Evolutionary conservation across 495 filamentous ascomycete genomes (phyloP), one percentile per base, ranked within the genome.

Genomic region (Xeromyces bisporus): DNA sequence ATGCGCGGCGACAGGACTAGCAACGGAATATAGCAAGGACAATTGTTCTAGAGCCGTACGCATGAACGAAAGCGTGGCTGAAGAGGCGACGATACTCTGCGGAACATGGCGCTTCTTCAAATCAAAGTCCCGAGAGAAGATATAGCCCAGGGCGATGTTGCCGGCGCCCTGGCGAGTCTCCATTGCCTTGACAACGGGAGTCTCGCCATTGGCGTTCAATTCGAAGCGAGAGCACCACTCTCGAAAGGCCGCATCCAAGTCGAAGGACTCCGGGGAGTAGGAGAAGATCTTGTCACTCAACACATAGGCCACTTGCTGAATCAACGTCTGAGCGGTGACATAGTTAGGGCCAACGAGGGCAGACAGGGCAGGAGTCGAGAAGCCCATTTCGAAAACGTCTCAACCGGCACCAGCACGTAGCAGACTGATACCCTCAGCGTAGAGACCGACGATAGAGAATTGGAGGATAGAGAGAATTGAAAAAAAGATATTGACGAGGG

Each of bases 251-350:
- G 71, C 46, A 55, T 94, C 87, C 29, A 97, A 66, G 44, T 87
- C 77, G 44, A 93, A 96, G 15, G 80, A 76, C 42, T 92, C 79
- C 6, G 86, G 84, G 10, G 91, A 94, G 60, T 93, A 94, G 21
- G 85, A 79, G 60, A 93, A 97, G 53, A 96, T 72, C 61, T 89
- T 91, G 62, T 94, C 84, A 35, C 83, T 93, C 36, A 97, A 67
- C 30, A 77, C 61, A 54, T 92, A 96, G 31, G 89, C 79, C 35
- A 93, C 84, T 56, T 97, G 89, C 59, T 97, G 91, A 36, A 94
- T 77, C 33, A 97, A 66, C 13, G 77, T 71, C 56, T 96, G 91
- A 26, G 83, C 75, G 18, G 86, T 93, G 24, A 80, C 64, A 65
- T 97, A 97, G 23, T 80, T 85, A 31, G 83, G 82, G 26, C 89